Percentiles rank a stretch among this genome's conserved stretches.
Conservation (phyloP, 2,329 filamentous ascomycete genomes). For the Exserohilum turcica region DNA sequence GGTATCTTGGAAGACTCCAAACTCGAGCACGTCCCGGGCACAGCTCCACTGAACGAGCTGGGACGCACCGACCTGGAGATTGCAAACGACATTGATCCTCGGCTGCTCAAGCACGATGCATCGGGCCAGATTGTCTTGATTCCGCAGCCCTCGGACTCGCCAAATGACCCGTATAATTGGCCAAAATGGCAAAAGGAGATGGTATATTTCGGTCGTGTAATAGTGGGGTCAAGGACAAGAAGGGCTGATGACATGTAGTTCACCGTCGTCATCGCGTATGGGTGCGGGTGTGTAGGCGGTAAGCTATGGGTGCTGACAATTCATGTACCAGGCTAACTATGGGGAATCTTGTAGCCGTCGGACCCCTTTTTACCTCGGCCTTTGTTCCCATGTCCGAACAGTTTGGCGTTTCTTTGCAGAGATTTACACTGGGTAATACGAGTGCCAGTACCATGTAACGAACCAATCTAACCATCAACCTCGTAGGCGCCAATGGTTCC, state of each 20-base stretch:
- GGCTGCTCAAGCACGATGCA: slow-evolving; percentile 29
- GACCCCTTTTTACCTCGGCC: slow-evolving; percentile 29
- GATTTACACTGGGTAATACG: slow-evolving; percentile 21
- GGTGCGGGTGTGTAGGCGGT: slow-evolving; percentile 33
- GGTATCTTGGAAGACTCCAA: slow-evolving; percentile 30
- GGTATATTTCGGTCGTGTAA: neutral
- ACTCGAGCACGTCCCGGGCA: slow-evolving; percentile 32
- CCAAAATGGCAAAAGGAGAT: slow-evolving; percentile 34
- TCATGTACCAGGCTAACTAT: neutral
- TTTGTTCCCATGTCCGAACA: slow-evolving; percentile 27
- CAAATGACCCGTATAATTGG: slow-evolving; percentile 61
- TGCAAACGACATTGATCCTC: slow-evolving; percentile 17
- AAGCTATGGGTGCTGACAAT: neutral
- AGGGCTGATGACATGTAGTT: slow-evolving; percentile 13
- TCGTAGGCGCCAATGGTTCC: slow-evolving; percentile 25
- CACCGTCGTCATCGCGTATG: slow-evolving; percentile 29
- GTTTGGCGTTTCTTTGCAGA: slow-evolving; percentile 26
- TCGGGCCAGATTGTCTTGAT: slow-evolving; percentile 54
- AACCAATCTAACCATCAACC: neutral
- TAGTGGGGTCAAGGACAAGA: neutral
- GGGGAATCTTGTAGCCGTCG: slow-evolving; percentile 19
- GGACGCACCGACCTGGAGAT: slow-evolving; percentile 21
- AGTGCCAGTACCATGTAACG: neutral
- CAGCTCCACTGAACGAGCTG: slow-evolving; percentile 29
- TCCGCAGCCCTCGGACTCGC: slow-evolving; percentile 57